Percentiles rank a stretch among this genome's conserved stretches.
phyloP scores from a whole-genome alignment of 495 filamentous ascomycete genomes.

The Neohortaea acidophila region DNA sequence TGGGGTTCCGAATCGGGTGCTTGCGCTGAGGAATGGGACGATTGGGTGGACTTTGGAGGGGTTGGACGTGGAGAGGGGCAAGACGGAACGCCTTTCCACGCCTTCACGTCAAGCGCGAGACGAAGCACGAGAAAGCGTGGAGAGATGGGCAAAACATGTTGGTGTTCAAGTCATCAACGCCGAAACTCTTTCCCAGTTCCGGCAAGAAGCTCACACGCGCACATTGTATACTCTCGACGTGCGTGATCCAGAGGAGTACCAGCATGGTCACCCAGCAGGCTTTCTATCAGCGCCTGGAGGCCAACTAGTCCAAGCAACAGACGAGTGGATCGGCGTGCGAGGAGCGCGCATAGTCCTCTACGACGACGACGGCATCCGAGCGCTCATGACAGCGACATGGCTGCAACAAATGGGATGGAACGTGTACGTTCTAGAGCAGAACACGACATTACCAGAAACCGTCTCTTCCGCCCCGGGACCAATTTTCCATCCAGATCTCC shows the following conservation, averaged over 20 bases:
- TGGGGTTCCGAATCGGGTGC: neutral
- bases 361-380: neutral
- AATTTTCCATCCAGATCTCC: too few species aligned
- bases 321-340: neutral
- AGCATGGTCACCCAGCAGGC: neutral
- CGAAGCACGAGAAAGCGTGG: neutral
- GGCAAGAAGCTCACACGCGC: neutral
- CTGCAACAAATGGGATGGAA: constrained; percentile 1
- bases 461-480: too few species aligned
- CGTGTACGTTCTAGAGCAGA: neutral
- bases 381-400: neutral
- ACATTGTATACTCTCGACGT: constrained; percentile 1
- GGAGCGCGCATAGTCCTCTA: neutral
- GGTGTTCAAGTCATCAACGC: neutral
- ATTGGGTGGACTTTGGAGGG: constrained; percentile 2
- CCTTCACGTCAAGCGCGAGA: neutral
- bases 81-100: neutral
- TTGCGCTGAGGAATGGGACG: neutral
- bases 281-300: neutral
- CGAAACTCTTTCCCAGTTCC: neutral
- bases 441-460: neutral
- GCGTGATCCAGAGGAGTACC: neutral
- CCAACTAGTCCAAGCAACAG: neutral
- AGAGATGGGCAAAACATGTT: neutral
- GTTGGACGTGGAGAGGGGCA: neutral